Base-by-base conservation (phyloP, 2,329 filamentous ascomycete species). In the Penicillium glabrum region DNA sequence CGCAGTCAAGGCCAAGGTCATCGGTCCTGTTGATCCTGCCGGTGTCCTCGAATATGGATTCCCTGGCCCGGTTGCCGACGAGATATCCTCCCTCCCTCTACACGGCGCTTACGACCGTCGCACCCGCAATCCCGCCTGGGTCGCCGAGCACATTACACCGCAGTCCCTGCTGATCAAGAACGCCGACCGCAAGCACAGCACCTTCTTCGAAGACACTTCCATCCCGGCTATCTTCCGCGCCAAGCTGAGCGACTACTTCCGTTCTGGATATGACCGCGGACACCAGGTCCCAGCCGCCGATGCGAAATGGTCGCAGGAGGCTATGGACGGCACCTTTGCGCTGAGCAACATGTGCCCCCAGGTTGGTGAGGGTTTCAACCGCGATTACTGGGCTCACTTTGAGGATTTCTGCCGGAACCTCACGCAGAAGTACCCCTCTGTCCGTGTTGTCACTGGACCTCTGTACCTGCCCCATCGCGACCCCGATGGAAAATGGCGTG, bases 301-400 rank as follows among this genome's bases (percentile, higher is more conserved):
- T 77, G 91, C 90, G 55, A 96, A 96, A 79, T 99, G 95, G 93
- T 90, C 87, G 61, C 95, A 99, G 77, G 76, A 84, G 35, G 93
- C 95, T 62, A 96, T 99, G 91, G 87, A 99, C 77, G 91, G 90
- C 56, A 99, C 95, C 2, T 99, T 99, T 72, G 88, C 86, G 70
- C 83, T 99, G 54, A 89, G 84, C 72, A 99, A 99, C 79, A 99
- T 99, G 93, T 96, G 93, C 72, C 95, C 95, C 31, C 95, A 99
- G 79, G 95, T 99, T 29, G 95, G 95, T 64, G 91, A 97, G 72
- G 95, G 95, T 57, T 99, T 99, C 83, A 99, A 99, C 79, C 85
- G 95, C 51, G 95, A 99, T 79, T 99, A 99, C 84, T 99, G 95
- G 95, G 90, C 95, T 37, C 95, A 99, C 75, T 93, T 99, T 65